Percentiles rank a stretch among this genome's conserved stretches.
These are phyloP conservation scores for Pisolithus tinctorius DNA, from an alignment of 768 basidiomycete genomes.

Conservation along the genomic window DNA sequence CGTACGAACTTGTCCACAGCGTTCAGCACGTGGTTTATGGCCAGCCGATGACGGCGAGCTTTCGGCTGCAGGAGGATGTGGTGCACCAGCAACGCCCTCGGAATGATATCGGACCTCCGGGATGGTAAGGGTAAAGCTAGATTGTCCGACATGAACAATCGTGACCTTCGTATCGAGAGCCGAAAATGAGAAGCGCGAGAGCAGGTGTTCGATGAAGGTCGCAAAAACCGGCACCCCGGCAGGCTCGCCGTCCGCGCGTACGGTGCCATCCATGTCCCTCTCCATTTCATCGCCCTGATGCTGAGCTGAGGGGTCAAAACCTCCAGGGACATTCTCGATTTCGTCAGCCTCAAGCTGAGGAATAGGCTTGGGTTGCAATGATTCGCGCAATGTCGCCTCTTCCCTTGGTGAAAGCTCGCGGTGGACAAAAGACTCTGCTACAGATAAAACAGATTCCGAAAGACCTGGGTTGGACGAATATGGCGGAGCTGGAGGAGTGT, in stretches of 20 bases:
- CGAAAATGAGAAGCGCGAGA: conserved; percentile 75
- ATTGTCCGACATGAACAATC: conserved; percentile 55
- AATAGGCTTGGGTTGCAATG: conserved; percentile 45
- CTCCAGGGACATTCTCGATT: conserved; percentile 53
- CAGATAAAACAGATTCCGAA: conserved; percentile 73
- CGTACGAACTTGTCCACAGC: conserved; percentile 33
- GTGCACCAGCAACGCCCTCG: conserved; percentile 16
- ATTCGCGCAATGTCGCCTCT: conserved; percentile 62
- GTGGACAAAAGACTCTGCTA: conserved; percentile 82
- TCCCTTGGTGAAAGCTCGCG: conserved; percentile 71
- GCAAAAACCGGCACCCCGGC: conserved; percentile 78
- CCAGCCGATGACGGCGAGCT: conserved; percentile 9
- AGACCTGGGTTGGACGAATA: conserved; percentile 37
- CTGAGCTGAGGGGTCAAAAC: conserved; percentile 48
- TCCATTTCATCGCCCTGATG: conserved; percentile 19
- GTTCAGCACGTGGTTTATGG: conserved; percentile 7
- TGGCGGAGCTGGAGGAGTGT: conserved; percentile 3
- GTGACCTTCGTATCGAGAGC: conserved; percentile 63
- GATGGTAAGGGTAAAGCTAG: conserved; percentile 55
- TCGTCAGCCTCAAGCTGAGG: conserved; percentile 28
- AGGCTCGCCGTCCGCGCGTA: conserved; percentile 47
- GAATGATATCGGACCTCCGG: conserved; percentile 55
- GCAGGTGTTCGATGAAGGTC: conserved; percentile 68
- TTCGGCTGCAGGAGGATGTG: conserved; percentile 19
- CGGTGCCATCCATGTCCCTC: conserved; percentile 21